phyloP scores from a whole-genome alignment of 1,139 yeast genomes.

The Magnusiomyces magnusii region DNA sequence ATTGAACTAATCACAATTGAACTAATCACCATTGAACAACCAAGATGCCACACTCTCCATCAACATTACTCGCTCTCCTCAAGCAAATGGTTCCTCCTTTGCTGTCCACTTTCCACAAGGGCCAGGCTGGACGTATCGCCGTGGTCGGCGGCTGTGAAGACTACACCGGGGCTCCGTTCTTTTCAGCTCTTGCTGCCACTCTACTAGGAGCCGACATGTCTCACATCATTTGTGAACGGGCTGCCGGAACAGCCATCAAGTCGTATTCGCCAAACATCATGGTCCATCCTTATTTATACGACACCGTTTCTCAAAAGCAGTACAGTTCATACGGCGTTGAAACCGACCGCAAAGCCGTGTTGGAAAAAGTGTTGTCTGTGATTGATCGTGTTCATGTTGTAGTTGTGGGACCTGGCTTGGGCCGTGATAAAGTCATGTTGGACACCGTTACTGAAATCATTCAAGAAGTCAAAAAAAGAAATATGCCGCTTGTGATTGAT shows the following conservation, averaged over 20 bases:
- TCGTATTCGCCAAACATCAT: slow-evolving; percentile 85
- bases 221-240: slow-evolving; percentile 73
- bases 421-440: slow-evolving; percentile 67
- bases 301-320: slow-evolving; percentile 20
- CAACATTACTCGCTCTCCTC: slow-evolving; percentile 30
- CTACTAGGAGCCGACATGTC: slow-evolving; percentile 82
- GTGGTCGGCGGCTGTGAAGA: slow-evolving; percentile 94
- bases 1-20: slow-evolving; percentile 49
- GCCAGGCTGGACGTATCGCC: slow-evolving; percentile 84
- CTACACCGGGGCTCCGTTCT: slow-evolving; percentile 95
- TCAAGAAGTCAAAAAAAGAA: slow-evolving; percentile 43
- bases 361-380: slow-evolving; percentile 49
- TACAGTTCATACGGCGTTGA: slow-evolving; percentile 17
- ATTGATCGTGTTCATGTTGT: slow-evolving; percentile 68
- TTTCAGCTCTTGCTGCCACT: slow-evolving; percentile 79
- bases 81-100: slow-evolving; percentile 68
- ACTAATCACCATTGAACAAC: too few species aligned
- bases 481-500: slow-evolving; percentile 68
- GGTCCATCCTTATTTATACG: slow-evolving; percentile 83
- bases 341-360: slow-evolving; percentile 33
- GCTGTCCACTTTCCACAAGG: slow-evolving; percentile 66
- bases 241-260: slow-evolving; percentile 77
- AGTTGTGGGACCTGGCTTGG: slow-evolving; percentile 91
- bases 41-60: slow-evolving; percentile 5
- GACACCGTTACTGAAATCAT: slow-evolving; percentile 52